phyloP scores from a whole-genome alignment of 257 asterid genomes.

The Primulina tabacum region DNA sequence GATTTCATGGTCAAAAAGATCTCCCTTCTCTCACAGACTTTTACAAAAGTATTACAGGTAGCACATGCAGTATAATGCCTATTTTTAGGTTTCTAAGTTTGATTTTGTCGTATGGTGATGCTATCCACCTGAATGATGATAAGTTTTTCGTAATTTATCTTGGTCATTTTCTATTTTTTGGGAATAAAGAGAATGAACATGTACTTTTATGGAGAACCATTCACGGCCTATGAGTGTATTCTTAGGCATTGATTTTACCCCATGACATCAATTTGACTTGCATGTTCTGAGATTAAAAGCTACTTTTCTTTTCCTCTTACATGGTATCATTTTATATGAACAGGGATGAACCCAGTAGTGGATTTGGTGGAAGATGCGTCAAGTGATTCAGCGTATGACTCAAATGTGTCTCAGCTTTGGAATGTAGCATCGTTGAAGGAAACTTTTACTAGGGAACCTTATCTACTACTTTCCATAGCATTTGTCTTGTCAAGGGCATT shows the following conservation, averaged over 20 bases:
- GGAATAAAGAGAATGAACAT: background rate
- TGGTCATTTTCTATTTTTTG: background rate
- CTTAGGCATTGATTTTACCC: background rate
- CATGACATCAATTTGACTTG: background rate
- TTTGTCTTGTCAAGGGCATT: constrained; percentile 47
- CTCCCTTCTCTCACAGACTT: constrained; percentile 44
- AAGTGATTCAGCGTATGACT: constrained; percentile 18
- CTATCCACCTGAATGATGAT: background rate
- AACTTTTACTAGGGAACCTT: constrained; percentile 37
- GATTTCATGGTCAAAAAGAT: constrained; percentile 57
- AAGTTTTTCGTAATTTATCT: background rate
- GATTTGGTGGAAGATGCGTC: constrained; percentile 34
- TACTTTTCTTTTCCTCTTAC: constrained; percentile 4
- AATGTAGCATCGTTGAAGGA: constrained; percentile 37
- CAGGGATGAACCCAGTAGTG: constrained; percentile 48
- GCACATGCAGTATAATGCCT: background rate
- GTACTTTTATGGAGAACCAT: background rate
- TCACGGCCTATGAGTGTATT: background rate
- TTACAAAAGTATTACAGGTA: constrained; percentile 67
- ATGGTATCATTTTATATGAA: constrained; percentile 16
- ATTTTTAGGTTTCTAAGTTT: too few relatives aligned
- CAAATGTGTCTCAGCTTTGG: constrained; percentile 22
- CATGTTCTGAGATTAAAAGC: constrained; percentile 12
- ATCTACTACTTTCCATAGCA: constrained; percentile 38
- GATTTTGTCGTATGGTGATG: too few relatives aligned